phyloP scores from a whole-genome alignment of 2,329 filamentous ascomycete genomes.

The Clarireedia hainanense region DNA sequence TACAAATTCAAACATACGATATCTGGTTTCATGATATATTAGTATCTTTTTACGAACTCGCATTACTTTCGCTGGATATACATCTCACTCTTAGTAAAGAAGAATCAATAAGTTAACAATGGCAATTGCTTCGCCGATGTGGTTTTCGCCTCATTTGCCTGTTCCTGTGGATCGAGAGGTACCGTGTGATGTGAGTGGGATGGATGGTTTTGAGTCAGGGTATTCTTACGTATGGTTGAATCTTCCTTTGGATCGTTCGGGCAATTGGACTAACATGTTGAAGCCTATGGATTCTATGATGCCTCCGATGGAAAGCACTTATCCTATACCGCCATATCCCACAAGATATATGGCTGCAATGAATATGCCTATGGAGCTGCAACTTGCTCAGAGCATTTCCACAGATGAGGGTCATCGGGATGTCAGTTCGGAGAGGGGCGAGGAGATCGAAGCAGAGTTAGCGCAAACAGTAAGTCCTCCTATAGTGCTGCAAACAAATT shows the following conservation, averaged over 20 bases:
- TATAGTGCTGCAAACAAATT: background rate
- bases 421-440: slow-evolving; percentile 1
- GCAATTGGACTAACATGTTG: background rate
- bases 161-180: slow-evolving; percentile 1
- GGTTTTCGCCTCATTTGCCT: slow-evolving; percentile 4
- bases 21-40: no score
- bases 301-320: background rate
- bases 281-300: background rate
- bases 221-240: slow-evolving; percentile 7
- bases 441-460: background rate
- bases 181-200: slow-evolving; percentile 1
- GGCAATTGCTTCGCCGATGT: slow-evolving; percentile 2
- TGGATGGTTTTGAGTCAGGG: background rate
- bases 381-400: slow-evolving; percentile 3
- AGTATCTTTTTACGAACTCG: background rate
- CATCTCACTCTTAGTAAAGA: background rate
- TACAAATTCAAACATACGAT: background rate
- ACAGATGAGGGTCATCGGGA: background rate
- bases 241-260: background rate
- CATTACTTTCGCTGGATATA: background rate
- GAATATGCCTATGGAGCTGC: background rate
- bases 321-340: slow-evolving; percentile 4
- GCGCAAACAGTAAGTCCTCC: background rate
- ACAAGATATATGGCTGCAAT: slow-evolving; percentile 2
- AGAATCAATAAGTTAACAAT: background rate